Evolutionary conservation across 2,329 filamentous ascomycete species (phyloP).

Genomic region (Penicillium sp.): DNA sequence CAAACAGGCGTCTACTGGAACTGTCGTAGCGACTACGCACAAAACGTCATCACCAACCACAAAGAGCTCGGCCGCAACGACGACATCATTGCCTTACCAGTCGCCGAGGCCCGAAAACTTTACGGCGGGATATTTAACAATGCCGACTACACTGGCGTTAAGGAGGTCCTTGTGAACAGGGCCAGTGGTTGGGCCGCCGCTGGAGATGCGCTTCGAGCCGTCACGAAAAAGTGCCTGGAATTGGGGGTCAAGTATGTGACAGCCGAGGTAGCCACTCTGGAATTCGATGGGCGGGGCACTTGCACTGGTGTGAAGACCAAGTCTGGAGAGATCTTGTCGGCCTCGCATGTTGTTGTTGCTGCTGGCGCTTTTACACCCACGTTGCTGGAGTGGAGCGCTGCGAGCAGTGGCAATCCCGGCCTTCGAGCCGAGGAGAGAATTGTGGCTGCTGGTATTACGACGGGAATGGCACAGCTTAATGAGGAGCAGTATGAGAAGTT

Average conservation of each 20-base stretch:
- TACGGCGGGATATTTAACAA: slow-evolving; percentile 57
- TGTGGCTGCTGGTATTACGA: slow-evolving; percentile 45
- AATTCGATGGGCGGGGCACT: slow-evolving; percentile 44
- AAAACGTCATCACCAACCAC: slow-evolving; percentile 48
- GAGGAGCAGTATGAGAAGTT: slow-evolving; percentile 35
- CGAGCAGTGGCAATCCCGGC: slow-evolving; percentile 29
- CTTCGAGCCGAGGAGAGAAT: slow-evolving; percentile 50
- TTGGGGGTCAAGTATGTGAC: slow-evolving; percentile 57
- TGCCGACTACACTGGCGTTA: slow-evolving; percentile 56
- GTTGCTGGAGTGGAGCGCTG: slow-evolving; percentile 45
- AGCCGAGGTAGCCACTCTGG: slow-evolving; percentile 39
- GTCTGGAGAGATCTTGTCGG: slow-evolving; percentile 23
- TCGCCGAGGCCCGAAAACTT: slow-evolving; percentile 51
- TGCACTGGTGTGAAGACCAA: slow-evolving; percentile 31
- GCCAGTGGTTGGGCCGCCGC: slow-evolving; percentile 61
- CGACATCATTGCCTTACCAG: slow-evolving; percentile 45
- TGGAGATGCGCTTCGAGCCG: slow-evolving; percentile 51
- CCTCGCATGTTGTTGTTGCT: slow-evolving; percentile 26
- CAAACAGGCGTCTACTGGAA: slow-evolving; percentile 50
- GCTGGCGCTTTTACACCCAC: slow-evolving; percentile 34
- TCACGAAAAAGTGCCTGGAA: slow-evolving; percentile 50
- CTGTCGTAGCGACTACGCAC: slow-evolving; percentile 45
- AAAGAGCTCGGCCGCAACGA: slow-evolving; percentile 46
- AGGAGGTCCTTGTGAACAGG: slow-evolving; percentile 55
- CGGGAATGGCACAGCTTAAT: slow-evolving; percentile 45